A percentile compares a stretch with the other conserved stretches of the same genome.
These are phyloP conservation scores for Diaporthe helianthi DNA, from an alignment of 2,329 filamentous ascomycete species.

Conservation along the genomic window DNA sequence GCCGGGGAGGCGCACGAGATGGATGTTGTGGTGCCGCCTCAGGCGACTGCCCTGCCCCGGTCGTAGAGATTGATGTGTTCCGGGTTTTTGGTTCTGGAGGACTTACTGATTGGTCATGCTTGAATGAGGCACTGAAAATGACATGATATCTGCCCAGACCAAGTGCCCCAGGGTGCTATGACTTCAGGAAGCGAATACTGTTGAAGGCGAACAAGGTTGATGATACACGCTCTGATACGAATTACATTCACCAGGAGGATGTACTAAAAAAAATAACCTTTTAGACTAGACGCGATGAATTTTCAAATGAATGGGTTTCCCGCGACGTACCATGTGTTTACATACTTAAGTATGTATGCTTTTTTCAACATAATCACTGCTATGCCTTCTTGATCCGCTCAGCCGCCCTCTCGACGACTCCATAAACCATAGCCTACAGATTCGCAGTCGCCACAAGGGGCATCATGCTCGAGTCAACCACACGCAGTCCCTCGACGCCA, in stretches of 20 bases:
- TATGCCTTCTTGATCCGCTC: conserved; percentile 5
- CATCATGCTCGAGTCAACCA: conserved; percentile 46
- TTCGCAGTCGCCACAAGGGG: conserved; percentile 33
- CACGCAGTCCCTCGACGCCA: conserved; percentile 48
- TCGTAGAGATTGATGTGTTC: neutral
- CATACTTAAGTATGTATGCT: neutral
- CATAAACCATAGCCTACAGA: neutral
- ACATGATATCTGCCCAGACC: neutral
- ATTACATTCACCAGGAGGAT: neutral
- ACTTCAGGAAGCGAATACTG: neutral
- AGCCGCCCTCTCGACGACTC: neutral
- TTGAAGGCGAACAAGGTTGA: neutral
- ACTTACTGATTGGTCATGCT: neutral
- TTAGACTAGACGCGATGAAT: neutral
- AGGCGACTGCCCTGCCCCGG: neutral
- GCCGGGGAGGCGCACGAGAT: conserved; percentile 28
- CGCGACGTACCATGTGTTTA: neutral
- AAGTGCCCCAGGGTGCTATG: too few species aligned
- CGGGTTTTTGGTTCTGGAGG: neutral
- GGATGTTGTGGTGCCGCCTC: conserved; percentile 27
- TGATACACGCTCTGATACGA: conserved; percentile 6
- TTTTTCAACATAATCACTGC: neutral
- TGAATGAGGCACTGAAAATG: neutral
- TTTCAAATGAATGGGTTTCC: neutral
- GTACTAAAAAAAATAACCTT: neutral